A percentile compares a stretch with the other conserved stretches of the same genome.
phyloP scores from a whole-genome alignment of 2,329 filamentous ascomycete species.

The Colletotrichum nymphaeae region DNA sequence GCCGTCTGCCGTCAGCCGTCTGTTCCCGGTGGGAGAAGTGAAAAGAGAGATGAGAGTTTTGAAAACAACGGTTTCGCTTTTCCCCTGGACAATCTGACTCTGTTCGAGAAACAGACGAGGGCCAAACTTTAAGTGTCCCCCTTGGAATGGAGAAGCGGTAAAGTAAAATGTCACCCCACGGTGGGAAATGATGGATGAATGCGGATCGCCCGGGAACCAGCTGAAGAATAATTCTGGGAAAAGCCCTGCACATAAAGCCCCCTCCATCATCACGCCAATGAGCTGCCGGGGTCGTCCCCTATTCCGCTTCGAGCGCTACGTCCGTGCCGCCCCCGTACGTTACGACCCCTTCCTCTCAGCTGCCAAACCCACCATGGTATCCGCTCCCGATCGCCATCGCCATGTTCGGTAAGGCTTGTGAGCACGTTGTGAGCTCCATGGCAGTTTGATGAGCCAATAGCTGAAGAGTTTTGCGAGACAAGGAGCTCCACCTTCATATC shows the following conservation, averaged over 20 bases:
- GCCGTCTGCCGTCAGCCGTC: not conserved
- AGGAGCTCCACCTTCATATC: not conserved
- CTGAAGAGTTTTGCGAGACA: not conserved
- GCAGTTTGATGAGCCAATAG: not conserved
- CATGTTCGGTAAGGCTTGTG: not conserved
- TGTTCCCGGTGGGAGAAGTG: not conserved
- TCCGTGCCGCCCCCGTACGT: slow-evolving; percentile 18
- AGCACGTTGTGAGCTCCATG: not conserved
- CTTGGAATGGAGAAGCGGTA: not conserved
- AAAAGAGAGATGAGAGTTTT: not conserved
- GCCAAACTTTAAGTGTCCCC: not conserved
- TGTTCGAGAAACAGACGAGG: not conserved
- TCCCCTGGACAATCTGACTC: not conserved
- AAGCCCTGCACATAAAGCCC: slow-evolving; percentile 9
- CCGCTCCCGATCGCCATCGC: slow-evolving; percentile 1
- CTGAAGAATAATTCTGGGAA: slow-evolving; percentile 16
- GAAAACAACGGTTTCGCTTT: not conserved
- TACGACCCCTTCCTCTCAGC: not conserved
- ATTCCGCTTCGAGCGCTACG: slow-evolving; percentile 16
- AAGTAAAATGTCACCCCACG: slow-evolving; percentile 6
- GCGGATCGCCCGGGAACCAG: slow-evolving; percentile 24
- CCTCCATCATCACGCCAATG: not conserved
- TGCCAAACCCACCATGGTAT: not conserved
- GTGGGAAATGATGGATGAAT: not conserved
- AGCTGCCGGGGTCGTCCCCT: not conserved